Conservation (phyloP, 1,284 basidiomycete genomes). For the Pascua sp. region DNA sequence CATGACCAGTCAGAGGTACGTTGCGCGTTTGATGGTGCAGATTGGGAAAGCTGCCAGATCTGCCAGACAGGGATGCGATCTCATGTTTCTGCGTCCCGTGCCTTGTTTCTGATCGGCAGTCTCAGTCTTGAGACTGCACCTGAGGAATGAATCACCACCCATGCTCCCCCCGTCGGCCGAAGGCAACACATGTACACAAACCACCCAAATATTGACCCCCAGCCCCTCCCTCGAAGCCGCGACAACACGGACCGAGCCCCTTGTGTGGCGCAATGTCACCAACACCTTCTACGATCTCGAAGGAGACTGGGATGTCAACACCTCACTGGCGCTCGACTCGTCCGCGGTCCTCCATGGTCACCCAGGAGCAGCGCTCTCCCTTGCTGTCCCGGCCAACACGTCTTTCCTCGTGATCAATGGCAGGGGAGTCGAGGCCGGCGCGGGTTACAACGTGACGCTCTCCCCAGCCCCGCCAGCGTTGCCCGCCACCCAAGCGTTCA, state of each 20-base stretch:
- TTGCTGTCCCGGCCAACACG: constrained; percentile 7
- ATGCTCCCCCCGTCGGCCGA: too few relatives aligned
- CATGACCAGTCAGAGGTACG: background rate
- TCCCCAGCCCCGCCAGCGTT: too few relatives aligned
- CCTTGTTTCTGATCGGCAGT: too few relatives aligned
- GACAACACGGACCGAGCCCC: background rate
- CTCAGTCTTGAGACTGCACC: too few relatives aligned
- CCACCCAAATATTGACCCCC: background rate
- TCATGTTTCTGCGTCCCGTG: too few relatives aligned
- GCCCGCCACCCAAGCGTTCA: too few relatives aligned
- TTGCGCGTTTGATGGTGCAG: background rate
- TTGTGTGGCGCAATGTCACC: background rate
- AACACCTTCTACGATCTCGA: background rate
- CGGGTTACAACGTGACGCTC: too few relatives aligned
- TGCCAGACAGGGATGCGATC: too few relatives aligned
- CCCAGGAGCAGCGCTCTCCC: background rate
- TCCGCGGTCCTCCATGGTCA: background rate
- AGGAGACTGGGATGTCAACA: constrained; percentile 1
- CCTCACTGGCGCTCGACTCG: background rate
- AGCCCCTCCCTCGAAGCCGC: background rate
- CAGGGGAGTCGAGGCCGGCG: background rate
- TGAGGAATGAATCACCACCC: too few relatives aligned
- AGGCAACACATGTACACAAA: too few relatives aligned
- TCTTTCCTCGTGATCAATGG: constrained; percentile 10
- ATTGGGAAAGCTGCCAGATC: background rate